Conservation (phyloP, 2,329 filamentous ascomycete species). For the Aspergillus sp. region DNA sequence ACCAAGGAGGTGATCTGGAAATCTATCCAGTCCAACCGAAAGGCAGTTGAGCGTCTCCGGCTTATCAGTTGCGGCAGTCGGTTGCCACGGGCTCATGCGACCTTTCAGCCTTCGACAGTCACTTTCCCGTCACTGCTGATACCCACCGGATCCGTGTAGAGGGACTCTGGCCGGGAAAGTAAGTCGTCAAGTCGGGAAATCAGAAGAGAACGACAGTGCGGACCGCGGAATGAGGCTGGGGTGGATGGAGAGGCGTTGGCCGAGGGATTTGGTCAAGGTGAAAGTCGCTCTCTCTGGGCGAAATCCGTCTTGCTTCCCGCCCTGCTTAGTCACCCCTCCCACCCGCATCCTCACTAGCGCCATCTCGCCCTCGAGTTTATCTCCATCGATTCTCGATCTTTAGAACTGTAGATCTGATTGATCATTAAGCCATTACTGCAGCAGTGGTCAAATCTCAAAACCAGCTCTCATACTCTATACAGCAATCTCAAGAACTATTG, state of each 20-base stretch:
- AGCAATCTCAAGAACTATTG: not conserved
- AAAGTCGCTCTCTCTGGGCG: slow-evolving; percentile 35
- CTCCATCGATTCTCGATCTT: too few species aligned
- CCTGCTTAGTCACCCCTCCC: slow-evolving; percentile 32
- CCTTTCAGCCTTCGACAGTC: slow-evolving; percentile 6
- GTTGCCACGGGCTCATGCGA: slow-evolving; percentile 18
- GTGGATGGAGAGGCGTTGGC: slow-evolving; percentile 13
- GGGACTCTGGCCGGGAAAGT: not conserved
- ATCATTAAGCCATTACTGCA: too few species aligned
- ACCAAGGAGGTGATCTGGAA: slow-evolving; percentile 4
- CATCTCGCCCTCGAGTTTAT: not conserved
- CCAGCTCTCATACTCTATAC: not conserved
- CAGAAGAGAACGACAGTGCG: not conserved
- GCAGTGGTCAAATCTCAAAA: too few species aligned
- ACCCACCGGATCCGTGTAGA: not conserved
- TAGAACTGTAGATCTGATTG: too few species aligned
- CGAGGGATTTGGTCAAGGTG: slow-evolving; percentile 35
- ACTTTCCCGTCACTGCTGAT: slow-evolving; percentile 8
- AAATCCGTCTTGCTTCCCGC: slow-evolving; percentile 32
- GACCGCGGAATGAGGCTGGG: not conserved
- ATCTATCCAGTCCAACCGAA: slow-evolving; percentile 6
- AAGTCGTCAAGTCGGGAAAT: not conserved
- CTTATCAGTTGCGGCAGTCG: slow-evolving; percentile 15
- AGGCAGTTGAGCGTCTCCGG: slow-evolving; percentile 7
- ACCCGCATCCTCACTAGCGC: slow-evolving; percentile 8